Base-by-base conservation (phyloP, 306 rosid species). In the Cucurbita maxima region DNA sequence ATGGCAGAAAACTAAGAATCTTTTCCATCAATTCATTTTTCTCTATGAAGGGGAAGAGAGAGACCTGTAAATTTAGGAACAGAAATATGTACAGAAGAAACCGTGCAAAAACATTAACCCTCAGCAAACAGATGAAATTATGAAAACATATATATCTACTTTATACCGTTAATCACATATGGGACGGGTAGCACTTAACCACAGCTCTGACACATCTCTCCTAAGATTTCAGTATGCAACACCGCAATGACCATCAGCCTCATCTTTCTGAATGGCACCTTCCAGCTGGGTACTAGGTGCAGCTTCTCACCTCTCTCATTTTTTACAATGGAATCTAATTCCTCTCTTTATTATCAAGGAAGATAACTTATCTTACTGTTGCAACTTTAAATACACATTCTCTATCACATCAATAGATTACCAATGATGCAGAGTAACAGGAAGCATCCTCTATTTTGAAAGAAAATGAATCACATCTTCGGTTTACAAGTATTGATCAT, bases 231-330 rank as follows among this genome's bases (percentile, higher is more conserved):
- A 62, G 4, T 9, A 64, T 19, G 63, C 58, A 22, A 37, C 8
- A 5, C 58, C 36, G 67, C 57, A 58, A 58, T 56, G 62, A 60
- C 56, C 58, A 30, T 72, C 75, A 58, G 55, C 19, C 73, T 54
- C 75, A 56, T 71, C 66, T 48, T 43, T 54, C 77, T 19, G 79
- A 48, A 75, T 37, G 43, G 79, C 41, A 77, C 48, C 66, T 67
- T 37, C 47, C 40, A 25, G 70, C 78, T 19, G 52, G 71, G n/a
- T 64, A 43, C 15, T 64, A 10, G 10, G 37, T 64, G 10, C 10
- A 64, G 71, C 18, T 43, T 40, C 43, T 19, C 71, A 40, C 16
- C 43, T 64, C 14, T 41, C 53, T 64, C 71, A 64, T 18, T 64
- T 64, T 41, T 10, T n/a, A 38, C 71, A 41, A 11, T 41, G 41